A percentile compares a stretch with the other conserved stretches of the same genome.
These are phyloP conservation scores for Cyclotella kingstonii DNA, from an alignment of 108 stramenopile genomes.

Conservation along the genomic window DNA sequence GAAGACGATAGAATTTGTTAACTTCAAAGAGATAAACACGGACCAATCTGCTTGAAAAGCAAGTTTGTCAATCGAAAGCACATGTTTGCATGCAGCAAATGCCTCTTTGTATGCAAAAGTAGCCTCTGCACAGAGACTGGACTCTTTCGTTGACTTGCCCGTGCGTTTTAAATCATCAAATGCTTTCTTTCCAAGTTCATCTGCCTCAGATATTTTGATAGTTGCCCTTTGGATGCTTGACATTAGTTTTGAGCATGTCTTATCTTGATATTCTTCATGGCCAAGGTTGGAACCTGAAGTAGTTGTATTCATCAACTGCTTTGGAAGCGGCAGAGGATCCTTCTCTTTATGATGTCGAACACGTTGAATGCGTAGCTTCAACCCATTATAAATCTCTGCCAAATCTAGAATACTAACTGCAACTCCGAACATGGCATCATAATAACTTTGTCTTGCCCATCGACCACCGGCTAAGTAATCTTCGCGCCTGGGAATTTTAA, in stretches of 20 bases:
- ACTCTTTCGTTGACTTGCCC: constrained; percentile 38
- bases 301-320: constrained; percentile 2
- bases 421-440: constrained; percentile 79
- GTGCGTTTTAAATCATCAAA: constrained; percentile 38
- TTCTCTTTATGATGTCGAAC: constrained; percentile 65
- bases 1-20: neutral
- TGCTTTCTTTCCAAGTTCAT: constrained; percentile 46
- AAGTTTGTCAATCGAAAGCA: constrained; percentile 70
- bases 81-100: constrained; percentile 67
- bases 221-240: constrained; percentile 44
- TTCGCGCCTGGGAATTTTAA: constrained; percentile 77
- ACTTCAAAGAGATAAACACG: neutral
- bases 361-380: constrained; percentile 78
- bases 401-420: constrained; percentile 79
- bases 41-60: constrained; percentile 73
- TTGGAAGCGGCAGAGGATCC: constrained; percentile 71
- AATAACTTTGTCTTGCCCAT: constrained; percentile 89
- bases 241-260: constrained; percentile 43
- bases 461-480: constrained; percentile 89
- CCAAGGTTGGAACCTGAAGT: neutral
- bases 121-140: constrained; percentile 35
- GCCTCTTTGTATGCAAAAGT: constrained; percentile 59
- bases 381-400: constrained; percentile 76
- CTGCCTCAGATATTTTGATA: constrained; percentile 50
- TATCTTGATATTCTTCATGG: constrained; percentile 30